Base-by-base conservation (phyloP, 768 basidiomycete species). In the Pleurotus tuoliensis region DNA sequence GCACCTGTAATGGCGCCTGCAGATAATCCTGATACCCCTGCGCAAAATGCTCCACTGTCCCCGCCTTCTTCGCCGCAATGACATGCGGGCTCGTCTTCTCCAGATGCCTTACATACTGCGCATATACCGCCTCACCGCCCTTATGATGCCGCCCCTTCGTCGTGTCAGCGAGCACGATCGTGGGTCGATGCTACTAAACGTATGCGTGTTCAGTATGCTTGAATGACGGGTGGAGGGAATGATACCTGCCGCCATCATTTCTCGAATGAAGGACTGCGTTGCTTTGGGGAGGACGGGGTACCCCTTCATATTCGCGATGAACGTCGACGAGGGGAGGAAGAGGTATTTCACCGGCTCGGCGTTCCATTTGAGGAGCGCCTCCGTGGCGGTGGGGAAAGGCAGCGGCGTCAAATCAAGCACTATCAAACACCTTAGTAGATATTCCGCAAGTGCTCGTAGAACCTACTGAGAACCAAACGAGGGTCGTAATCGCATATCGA, bases 251-350 rank as follows among this genome's bases (percentile, higher is more conserved):
- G 90, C 88, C 83, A 95, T 90, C 73, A 89, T 86, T 58, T 93
- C 86, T 59, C 88, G 86, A 55, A 98, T 82, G 74, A 99, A 98
- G 1, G 82, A 80, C 64, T 99, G 97, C 2, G 93, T 90, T 8
- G 87, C 86, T 71, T 98, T 98, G 11, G 92, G 90, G 15, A 99
- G 81, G 5, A 99, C 97, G 0, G 97, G 97, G 69, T 97, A 99
- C 2, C 94, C 96, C 73, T 97, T 96, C 50, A 86, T 82, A 69
- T 99, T 99, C 9, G 94, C 86, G 64, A 98, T 94, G 70, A 98
- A 99, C 3, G 93, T 83, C 11, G 90, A 84, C 0, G 94, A 86
- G 3, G 97, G 94, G 1, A 98, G 76, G 70, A 92, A 90, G 55
- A 99, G 79, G 65, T 93, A 82, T 34, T 85, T 83, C n/a, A 95